phyloP scores from a whole-genome alignment of 495 filamentous ascomycete species.

The Evansstolkia leycettana region DNA sequence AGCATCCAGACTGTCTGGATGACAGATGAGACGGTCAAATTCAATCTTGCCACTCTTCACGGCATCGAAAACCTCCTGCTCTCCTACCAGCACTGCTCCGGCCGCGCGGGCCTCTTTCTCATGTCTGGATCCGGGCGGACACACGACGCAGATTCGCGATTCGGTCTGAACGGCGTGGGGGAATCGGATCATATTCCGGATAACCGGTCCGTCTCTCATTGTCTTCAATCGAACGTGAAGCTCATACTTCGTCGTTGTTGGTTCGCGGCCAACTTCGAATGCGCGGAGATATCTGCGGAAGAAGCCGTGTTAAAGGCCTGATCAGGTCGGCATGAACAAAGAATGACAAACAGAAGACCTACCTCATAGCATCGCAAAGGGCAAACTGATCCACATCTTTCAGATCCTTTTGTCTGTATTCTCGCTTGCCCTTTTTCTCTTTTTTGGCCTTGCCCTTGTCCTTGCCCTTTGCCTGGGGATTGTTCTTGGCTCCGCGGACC shows the following conservation, averaged over 20 bases:
- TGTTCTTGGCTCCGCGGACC: slow-evolving; percentile 25
- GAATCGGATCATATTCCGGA: slow-evolving; percentile 78
- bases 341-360: slow-evolving; percentile 13
- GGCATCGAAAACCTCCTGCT: slow-evolving; percentile 70
- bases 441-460: slow-evolving; percentile 41
- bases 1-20: slow-evolving; percentile 57
- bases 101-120: slow-evolving; percentile 57
- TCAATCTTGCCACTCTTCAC: slow-evolving; percentile 63
- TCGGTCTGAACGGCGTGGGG: slow-evolving; percentile 83
- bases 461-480: slow-evolving; percentile 20
- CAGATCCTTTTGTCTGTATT: slow-evolving; percentile 50
- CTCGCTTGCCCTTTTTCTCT: slow-evolving; percentile 52
- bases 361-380: slow-evolving; percentile 91
- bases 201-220: slow-evolving; percentile 65
- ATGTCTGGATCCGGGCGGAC: slow-evolving; percentile 57
- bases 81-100: slow-evolving; percentile 72
- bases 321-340: slow-evolving; percentile 10
- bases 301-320: neutral
- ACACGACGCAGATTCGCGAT: slow-evolving; percentile 76
- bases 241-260: slow-evolving; percentile 71
- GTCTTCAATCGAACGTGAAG: slow-evolving; percentile 67
- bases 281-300: slow-evolving; percentile 70
- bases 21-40: slow-evolving; percentile 84
- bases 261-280: slow-evolving; percentile 74
- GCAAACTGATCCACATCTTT: slow-evolving; percentile 55